Evolutionary conservation across 2,329 filamentous ascomycete genomes (phyloP), one percentile per base, ranked within the genome.

Genomic region (Fusarium haematococcum): DNA sequence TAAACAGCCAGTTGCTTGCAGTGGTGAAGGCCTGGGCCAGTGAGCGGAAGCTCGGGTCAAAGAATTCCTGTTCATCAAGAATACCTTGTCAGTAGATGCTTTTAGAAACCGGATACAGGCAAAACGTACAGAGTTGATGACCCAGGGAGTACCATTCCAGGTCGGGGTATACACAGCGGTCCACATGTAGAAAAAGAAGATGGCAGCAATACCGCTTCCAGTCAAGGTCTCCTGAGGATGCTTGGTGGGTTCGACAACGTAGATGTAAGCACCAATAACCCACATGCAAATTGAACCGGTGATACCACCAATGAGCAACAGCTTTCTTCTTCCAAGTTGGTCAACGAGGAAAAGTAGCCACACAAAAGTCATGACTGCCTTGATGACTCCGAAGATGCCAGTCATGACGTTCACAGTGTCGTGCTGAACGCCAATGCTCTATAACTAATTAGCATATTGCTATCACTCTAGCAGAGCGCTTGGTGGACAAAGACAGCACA

Each of bases 161-260:
- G 87, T 84, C 0, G 86, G 89, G 0, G 89, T 91, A 78, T 92
- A 92, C 70, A 88, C 74, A 14, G 75, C 74, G 0, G 75, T 77
- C 88, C 90, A 93, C 3, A 93, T 84, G 77, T 93, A 93, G 84
- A 93, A 92, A 84, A 93, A 92, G 78, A 90, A 88, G 59, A 91
- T 87, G 25, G 90, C 89, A 1, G 88, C 88, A 63, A 89, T 89
- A 4, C 89, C 89, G 20, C 88, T 52, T 76, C 80, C 32, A 79
- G 83, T 64, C 86, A 84, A 50, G 75, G 75, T 78, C 6, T 80
- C 80, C 6, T 73, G 78, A 0, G 80, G 72, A 9, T 85, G 80
- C 41, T 72, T 70, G 20, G 75, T 78, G 30, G 79, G 79, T 52
- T 79, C 75, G 71, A 84, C 81, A 25, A 88, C 72, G 35, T 85